Evolutionary conservation across 768 basidiomycete genomes (phyloP).

Genomic region (Chalciporus pseudorubinellus): DNA sequence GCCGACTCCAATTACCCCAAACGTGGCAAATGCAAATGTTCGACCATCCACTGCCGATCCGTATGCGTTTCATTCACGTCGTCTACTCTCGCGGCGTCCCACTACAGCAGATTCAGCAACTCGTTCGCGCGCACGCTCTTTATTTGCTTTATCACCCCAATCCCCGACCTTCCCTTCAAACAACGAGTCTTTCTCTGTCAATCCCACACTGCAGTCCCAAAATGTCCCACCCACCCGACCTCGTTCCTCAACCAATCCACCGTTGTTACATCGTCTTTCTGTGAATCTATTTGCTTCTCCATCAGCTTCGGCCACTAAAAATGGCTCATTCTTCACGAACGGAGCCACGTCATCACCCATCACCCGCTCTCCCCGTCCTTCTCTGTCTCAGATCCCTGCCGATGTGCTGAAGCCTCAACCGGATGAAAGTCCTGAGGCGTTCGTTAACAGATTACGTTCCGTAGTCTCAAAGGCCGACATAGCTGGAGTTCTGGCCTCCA

Average conservation of each 20-base stretch:
- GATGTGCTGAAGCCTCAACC: conserved; percentile 52
- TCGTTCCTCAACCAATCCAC: conserved; percentile 62
- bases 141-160: conserved; percentile 28
- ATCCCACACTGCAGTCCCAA: conserved; percentile 14
- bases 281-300: conserved; percentile 58
- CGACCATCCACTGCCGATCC: conserved; percentile 20
- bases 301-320: conserved; percentile 33
- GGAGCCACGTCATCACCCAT: conserved; percentile 21
- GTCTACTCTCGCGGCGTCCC: conserved; percentile 33
- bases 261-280: conserved; percentile 67
- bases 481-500: conserved; percentile 75
- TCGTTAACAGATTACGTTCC: conserved; percentile 60
- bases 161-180: conserved; percentile 13
- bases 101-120: conserved; percentile 41
- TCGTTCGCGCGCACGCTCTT: conserved; percentile 30
- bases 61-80: conserved; percentile 12
- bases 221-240: conserved; percentile 37
- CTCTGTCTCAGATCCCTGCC: conserved; percentile 42
- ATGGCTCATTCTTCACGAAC: conserved; percentile 7
- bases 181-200: neutral
- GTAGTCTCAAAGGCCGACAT: conserved; percentile 77
- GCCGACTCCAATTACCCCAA: conserved; percentile 1
- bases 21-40: conserved; percentile 6
- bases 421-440: conserved; percentile 69
- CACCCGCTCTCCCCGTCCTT: conserved; percentile 43